Conservation (phyloP, 1,284 basidiomycete genomes). For the Abortiporus biennis region DNA sequence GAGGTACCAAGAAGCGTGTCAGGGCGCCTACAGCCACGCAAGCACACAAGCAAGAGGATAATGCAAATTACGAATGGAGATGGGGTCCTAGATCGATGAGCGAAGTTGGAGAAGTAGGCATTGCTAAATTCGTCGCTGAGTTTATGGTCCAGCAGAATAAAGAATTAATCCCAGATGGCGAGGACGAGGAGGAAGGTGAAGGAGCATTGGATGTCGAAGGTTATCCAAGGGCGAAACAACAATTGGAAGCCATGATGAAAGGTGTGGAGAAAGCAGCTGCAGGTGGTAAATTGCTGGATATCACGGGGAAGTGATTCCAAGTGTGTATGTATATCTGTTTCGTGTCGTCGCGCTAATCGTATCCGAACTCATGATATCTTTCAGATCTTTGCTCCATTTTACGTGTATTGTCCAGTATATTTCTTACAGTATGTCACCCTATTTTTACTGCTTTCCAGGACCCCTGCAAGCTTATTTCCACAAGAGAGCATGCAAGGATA, state of each 20-base stretch:
- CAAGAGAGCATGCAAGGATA: no score
- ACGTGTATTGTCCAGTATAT: no score
- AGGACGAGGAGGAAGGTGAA: constrained; percentile 39
- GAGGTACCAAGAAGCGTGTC: constrained; percentile 41
- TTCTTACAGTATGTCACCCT: no score
- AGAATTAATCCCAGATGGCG: constrained; percentile 32
- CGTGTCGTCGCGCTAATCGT: background rate
- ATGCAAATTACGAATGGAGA: constrained; percentile 62
- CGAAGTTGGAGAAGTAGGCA: constrained; percentile 64
- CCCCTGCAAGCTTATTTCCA: no score
- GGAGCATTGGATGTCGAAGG: constrained; percentile 51
- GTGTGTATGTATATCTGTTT: background rate
- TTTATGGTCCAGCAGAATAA: constrained; percentile 58
- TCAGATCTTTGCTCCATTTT: no score
- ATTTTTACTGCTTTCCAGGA: no score
- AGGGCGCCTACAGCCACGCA: constrained; percentile 36
- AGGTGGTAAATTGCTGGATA: constrained; percentile 38
- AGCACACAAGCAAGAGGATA: constrained; percentile 38
- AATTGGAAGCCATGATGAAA: constrained; percentile 32
- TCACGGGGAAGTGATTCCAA: constrained; percentile 12
- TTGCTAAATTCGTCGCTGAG: constrained; percentile 64
- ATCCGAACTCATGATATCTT: no score
- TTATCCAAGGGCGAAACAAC: constrained; percentile 45
- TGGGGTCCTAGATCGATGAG: constrained; percentile 72
- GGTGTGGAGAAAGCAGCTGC: constrained; percentile 60